Percentiles rank a stretch among this genome's conserved stretches.
Evolutionary conservation across 2,329 filamentous ascomycete species (phyloP).

Genomic region (Leptodontidium sp.): DNA sequence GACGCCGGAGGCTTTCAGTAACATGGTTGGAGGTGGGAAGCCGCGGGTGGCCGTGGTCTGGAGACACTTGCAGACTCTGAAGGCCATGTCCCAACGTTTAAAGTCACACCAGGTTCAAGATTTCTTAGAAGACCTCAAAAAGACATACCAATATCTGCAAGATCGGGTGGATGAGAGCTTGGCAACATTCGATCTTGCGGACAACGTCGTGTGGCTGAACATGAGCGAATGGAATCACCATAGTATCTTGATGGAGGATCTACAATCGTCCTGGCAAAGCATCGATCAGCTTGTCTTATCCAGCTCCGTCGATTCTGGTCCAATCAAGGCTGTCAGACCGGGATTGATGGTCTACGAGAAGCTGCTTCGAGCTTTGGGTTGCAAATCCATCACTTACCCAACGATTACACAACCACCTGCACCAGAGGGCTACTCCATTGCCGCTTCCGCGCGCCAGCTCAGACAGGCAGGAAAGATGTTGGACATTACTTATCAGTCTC

Average conservation of each 20-base stretch:
- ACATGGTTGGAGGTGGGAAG: slow-evolving; percentile 7
- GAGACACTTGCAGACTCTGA: slow-evolving; percentile 38
- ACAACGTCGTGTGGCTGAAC: slow-evolving; percentile 38
- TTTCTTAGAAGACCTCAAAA: slow-evolving; percentile 35
- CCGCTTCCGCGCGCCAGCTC: slow-evolving; percentile 24
- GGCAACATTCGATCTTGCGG: slow-evolving; percentile 18
- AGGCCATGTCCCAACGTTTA: slow-evolving; percentile 27
- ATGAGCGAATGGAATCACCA: slow-evolving; percentile 20
- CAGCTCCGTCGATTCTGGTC: slow-evolving; percentile 39
- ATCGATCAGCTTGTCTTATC: slow-evolving; percentile 38
- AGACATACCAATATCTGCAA: slow-evolving; percentile 40
- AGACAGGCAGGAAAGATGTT: slow-evolving; percentile 28
- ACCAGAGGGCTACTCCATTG: slow-evolving; percentile 20
- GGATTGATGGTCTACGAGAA: slow-evolving; percentile 38
- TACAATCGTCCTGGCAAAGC: slow-evolving; percentile 36
- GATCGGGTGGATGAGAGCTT: slow-evolving; percentile 24
- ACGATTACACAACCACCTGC: slow-evolving; percentile 25
- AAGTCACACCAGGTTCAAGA: slow-evolving; percentile 20
- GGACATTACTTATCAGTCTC: slow-evolving; percentile 34
- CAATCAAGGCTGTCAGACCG: slow-evolving; percentile 35
- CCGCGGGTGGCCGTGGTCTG: slow-evolving; percentile 33
- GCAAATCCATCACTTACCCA: slow-evolving; percentile 37
- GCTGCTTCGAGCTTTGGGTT: slow-evolving; percentile 37
- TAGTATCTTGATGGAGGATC: slow-evolving; percentile 22
- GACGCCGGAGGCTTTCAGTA: slow-evolving; percentile 23